Base-by-base conservation (phyloP, 148 eudicot species). In the Salicornia ramosissima region DNA sequence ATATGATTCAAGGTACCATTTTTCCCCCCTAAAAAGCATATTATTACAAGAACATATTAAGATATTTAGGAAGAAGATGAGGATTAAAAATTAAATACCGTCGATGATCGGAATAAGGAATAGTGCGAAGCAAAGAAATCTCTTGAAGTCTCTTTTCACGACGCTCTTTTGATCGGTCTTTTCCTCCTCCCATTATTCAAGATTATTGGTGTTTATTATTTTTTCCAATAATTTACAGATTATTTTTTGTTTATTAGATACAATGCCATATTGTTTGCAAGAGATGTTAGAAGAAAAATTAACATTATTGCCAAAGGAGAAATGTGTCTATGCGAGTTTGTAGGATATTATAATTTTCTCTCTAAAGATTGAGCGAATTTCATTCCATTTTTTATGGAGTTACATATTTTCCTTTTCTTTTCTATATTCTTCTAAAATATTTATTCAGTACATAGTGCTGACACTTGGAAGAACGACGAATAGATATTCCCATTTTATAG, bases 51-150 rank as follows among this genome's bases (percentile, higher is more conserved):
- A 43, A 9, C 9, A 28, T 46, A 64, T 28, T 15, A 51, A 51
- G 19, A 51, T 51, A 51, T 0, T 51, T 51, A 18, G 24, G 25
- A 36, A 36, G 40, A 36, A 36, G 40, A 36, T n/a, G 16, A 46
- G 19, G 16, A 19, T 46, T 1, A 24, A 31, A 19, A 54, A 24
- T 3, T 1, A 28, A 3, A 54, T 76, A 90, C 98, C 95, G 80
- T 68, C 87, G 98, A 71, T 93, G 95, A 65, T 93, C 88, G 21
- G 95, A 84, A 78, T 90, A 93, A 22, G 98, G 96, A 71, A 93
- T 90, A 53, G 96, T 90, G 18, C 96, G 94, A 65, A 90, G 91
- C 63, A 86, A 87, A 75, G 98, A 93, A 77, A 93, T 86, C 73
- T 88, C 85, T 51, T 93, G 89, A 46, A 88, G 95, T 61, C 92